These are phyloP conservation scores for Chlamydomonas asymmetrica DNA, from an alignment of 139 green algal genomes.

Conservation along the genomic window DNA sequence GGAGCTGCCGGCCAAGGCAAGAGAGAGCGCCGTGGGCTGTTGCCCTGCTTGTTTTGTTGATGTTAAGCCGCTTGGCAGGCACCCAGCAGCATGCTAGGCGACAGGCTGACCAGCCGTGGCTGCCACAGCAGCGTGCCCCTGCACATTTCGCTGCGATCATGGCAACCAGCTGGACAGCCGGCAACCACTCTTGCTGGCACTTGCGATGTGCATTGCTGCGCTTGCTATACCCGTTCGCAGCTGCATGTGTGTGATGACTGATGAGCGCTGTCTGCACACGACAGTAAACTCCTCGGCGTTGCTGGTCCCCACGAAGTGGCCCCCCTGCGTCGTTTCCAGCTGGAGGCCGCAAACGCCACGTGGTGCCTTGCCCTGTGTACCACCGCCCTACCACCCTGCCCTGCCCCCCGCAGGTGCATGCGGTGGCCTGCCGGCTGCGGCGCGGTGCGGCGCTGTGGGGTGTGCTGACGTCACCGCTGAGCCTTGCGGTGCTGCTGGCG, in stretches of 20 bases:
- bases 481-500: neutral
- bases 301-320: neutral
- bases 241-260: neutral
- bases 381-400: neutral
- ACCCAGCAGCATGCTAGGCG: neutral
- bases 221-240: neutral
- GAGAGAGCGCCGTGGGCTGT: too few relatives aligned
- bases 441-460: neutral
- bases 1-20: slow-evolving; percentile 43
- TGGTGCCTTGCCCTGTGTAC: neutral
- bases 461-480: neutral
- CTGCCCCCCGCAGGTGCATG: neutral
- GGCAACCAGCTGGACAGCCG: neutral
- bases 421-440: neutral
- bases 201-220: neutral
- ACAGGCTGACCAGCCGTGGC: neutral
- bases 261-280: neutral
- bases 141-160: neutral
- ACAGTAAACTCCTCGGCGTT: too few relatives aligned
- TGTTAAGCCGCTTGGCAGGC: too few relatives aligned
- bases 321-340: neutral
- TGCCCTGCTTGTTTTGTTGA: too few relatives aligned
- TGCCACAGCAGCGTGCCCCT: neutral
- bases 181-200: neutral
- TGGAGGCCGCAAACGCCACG: neutral